Base-by-base conservation (phyloP, 495 filamentous ascomycete genomes). In the Paragyromitra xinjiangensis region DNA sequence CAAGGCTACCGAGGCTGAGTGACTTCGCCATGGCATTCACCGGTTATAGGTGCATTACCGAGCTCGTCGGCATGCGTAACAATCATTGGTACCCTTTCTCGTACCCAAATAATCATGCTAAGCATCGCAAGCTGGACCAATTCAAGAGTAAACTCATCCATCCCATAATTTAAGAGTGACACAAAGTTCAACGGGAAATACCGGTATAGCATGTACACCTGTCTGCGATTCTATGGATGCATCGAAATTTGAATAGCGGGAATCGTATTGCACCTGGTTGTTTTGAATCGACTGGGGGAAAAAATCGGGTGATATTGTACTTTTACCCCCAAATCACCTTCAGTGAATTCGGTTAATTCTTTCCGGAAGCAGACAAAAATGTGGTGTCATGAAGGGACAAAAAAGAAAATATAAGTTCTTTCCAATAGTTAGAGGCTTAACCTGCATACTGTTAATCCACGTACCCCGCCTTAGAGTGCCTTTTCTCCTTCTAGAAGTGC, bases 71-170 rank as follows among this genome's bases (percentile, higher is more conserved):
- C n/a, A 56, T 26, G 53, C 22, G 39, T 29, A 58, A 26, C 7
- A 12, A 22, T 39, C 61, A 64, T 65, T 39, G 24, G 14, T 37
- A 9, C 19, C 11, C 4, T n/a, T 67, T 44, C 65, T 29, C 50
- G 19, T 56, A 29, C 7, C 53, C 12, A 39, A 51, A 44, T 34
- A 34, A 3, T 34, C 29, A 69, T 58, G 37, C 39, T 58, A 69
- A 69, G 66, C 66, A 69, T 69, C 66, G 51, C 24, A 56, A 69
- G 45, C 11, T 39, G 14, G 51, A 1, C 66, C 22, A 8, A 0
- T 6, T 14, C 45, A 37, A 6, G 19, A 24, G 37, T n/a, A 24
- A 39, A 37, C 22, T 56, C 29, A 6, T 24, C 22, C 55, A 14
- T 19, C 24, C 26, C 2, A 26, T 6, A 29, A 24, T 29, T 58